Evolutionary conservation across 2,329 filamentous ascomycete species (phyloP), one percentile per base, ranked within the genome.

Genomic region (Microdochium trichocladiopsis): DNA sequence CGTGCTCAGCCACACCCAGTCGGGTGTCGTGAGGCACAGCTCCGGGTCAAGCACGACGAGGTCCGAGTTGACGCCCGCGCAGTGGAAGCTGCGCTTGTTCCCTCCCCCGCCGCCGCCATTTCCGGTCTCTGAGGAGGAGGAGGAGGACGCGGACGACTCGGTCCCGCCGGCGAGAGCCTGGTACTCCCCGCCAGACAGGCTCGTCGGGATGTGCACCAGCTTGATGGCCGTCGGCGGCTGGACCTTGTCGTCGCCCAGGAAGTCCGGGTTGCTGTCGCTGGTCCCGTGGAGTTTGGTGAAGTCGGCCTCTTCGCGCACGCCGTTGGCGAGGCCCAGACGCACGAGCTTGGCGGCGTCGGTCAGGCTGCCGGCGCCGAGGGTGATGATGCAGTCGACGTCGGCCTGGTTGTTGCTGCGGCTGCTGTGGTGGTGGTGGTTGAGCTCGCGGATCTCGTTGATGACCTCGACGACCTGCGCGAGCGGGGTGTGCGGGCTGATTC

Each of bases 41-140:
- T 70, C 66, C 2, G 81, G 77, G 52, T 84, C 80, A 2, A 83
- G 73, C 36, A 85, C 77, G 4, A 84, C 69, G 3, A 85, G 69
- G 4, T 72, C 63, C 0, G 80, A 72, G 0, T 75, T 72, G 25
- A 70, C 68, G 4, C 65, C 61, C 0, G 72, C n/a, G n/a, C n/a
- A 68, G 10, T 61, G 55, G 18, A 45, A 45, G 3, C 16, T 21
- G 12, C 18, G 41, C 18, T 45, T 45, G 3, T 16, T 18, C 9
- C 18, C 16, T 16, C 41, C 41, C n/a, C n/a, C n/a, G n/a, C n/a
- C n/a, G n/a, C n/a, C n/a, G n/a, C n/a, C n/a, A n/a, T n/a, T n/a
- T n/a, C n/a, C n/a, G n/a, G n/a, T n/a, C n/a, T n/a, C n/a, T n/a
- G n/a, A n/a, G n/a, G n/a, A n/a, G n/a, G n/a, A n/a, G n/a, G n/a